Conservation (phyloP, 139 green algal species). For the Chlorella vulgaris region DNA sequence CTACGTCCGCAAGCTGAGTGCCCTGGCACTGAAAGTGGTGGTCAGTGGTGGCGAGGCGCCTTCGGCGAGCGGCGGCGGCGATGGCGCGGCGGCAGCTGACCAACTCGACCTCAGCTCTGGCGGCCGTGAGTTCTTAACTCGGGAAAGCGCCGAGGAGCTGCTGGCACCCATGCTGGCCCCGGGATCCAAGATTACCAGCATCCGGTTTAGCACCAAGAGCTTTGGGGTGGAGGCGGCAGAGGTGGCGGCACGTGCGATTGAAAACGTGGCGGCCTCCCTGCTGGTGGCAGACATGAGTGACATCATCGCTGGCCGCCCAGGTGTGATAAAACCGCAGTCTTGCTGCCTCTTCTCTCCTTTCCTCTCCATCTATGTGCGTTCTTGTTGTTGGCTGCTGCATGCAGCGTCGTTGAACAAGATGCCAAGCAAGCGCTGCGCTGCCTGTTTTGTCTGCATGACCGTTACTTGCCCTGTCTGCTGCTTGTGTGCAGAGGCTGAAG, state of each 20-base stretch:
- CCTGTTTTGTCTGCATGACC: no score
- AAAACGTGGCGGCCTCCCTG: conserved; percentile 59
- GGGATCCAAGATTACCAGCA: conserved; percentile 61
- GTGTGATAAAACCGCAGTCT: conserved; percentile 29
- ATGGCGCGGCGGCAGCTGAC: background rate
- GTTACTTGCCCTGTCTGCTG: background rate
- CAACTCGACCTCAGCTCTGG: conserved; percentile 80
- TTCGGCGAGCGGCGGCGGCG: background rate
- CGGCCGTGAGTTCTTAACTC: conserved; percentile 85
- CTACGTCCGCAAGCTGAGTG: conserved; percentile 68
- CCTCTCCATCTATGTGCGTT: no score
- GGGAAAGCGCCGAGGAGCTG: conserved; percentile 65
- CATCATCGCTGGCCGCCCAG: conserved; percentile 85
- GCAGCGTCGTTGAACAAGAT: no score
- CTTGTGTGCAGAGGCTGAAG: conserved; percentile 77
- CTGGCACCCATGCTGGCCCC: conserved; percentile 73
- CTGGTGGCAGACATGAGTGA: conserved; percentile 86
- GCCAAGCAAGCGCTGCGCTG: no score
- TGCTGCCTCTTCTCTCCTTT: background rate
- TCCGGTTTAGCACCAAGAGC: conserved; percentile 90
- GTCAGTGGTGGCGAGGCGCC: background rate
- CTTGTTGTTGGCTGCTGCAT: no score
- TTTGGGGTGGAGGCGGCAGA: conserved; percentile 82
- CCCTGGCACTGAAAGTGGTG: conserved; percentile 71
- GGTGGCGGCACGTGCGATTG: conserved; percentile 78